Base-by-base conservation (phyloP, 192 early-diverging fungal species). In the Podila epigama region DNA sequence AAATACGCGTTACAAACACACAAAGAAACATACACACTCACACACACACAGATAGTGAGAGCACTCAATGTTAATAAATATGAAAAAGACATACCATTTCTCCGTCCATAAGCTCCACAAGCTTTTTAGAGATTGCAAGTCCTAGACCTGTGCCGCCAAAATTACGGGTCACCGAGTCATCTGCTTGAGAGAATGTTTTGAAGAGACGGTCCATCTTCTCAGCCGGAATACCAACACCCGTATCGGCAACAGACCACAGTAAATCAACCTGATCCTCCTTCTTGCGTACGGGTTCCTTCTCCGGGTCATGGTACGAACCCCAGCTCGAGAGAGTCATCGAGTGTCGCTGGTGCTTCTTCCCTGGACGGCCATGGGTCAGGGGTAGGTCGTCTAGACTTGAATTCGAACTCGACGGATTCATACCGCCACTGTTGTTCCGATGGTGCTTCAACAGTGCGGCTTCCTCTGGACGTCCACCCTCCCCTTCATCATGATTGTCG, bases 91-190 rank as follows among this genome's bases (percentile, higher is more conserved):
- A 29, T 70, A 63, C 69, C 60, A 81, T 81, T 58, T 81, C 72
- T 28, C 80, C 80, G 48, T 81, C 72, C 80, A 81, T 81, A 2
- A 81, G 31, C 55, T 81, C 73, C 4, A 77, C 65, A 25, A 81
- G 55, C 29, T 69, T 70, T 40, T 75, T 75, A 34, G 73, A 75
- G 27, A 81, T 81, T 12, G 80, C 80, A 11, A 81, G 68, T 28
- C 80, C 80, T n/a, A 81, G 60, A 35, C 82, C 82, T 28, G 80
- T 84, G 22, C 82, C 82, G 42, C 82, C 82, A 79, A 79, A 81
- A 44, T 67, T 71, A 22, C 82, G 51, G 7, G 82, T 79, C 13
- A 84, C 75, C n/a, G 75, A 79, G 7, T 73, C 75, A 28, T 84
- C 82, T 22, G 82, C 82, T 55, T 84, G 82, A 4, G 73, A 79